Conservation (phyloP, 305 asterid species). For the Fraxinus sp. region DNA sequence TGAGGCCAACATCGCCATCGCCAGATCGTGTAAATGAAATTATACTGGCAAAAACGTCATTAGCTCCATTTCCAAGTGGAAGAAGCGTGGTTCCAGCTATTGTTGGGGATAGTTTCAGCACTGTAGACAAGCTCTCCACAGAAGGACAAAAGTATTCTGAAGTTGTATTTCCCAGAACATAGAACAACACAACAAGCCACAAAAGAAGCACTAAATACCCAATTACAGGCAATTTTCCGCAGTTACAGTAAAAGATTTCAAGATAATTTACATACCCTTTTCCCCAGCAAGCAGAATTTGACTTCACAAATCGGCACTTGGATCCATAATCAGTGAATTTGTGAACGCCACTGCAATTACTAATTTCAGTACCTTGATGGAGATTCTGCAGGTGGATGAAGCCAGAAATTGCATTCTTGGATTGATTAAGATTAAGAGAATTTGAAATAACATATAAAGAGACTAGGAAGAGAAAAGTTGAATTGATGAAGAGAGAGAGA, state of each 20-base stretch:
- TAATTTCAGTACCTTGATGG: background rate
- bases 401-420: background rate
- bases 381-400: background rate
- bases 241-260: constrained; percentile 57
- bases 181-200: constrained; percentile 65
- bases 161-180: constrained; percentile 64
- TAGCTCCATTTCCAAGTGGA: constrained; percentile 84
- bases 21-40: constrained; percentile 55
- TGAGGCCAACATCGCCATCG: constrained; percentile 62
- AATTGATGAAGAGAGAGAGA: constrained; percentile 38
- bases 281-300: constrained; percentile 38
- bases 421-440: constrained; percentile 10
- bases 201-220: constrained; percentile 46
- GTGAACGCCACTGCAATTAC: constrained; percentile 36
- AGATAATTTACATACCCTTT: constrained; percentile 65
- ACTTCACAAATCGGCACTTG: constrained; percentile 48
- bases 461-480: constrained; percentile 41
- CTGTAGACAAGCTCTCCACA: constrained; percentile 47
- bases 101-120: constrained; percentile 62
- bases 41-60: constrained; percentile 65
- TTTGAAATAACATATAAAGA: constrained; percentile 34
- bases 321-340: constrained; percentile 33
- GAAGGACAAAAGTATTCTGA: constrained; percentile 73
- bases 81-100: constrained; percentile 79
- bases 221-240: constrained; percentile 26